These are phyloP conservation scores for Hemisphaericaspora xylofermentans DNA, from an alignment of 1,139 yeast genomes.

Conservation along the genomic window DNA sequence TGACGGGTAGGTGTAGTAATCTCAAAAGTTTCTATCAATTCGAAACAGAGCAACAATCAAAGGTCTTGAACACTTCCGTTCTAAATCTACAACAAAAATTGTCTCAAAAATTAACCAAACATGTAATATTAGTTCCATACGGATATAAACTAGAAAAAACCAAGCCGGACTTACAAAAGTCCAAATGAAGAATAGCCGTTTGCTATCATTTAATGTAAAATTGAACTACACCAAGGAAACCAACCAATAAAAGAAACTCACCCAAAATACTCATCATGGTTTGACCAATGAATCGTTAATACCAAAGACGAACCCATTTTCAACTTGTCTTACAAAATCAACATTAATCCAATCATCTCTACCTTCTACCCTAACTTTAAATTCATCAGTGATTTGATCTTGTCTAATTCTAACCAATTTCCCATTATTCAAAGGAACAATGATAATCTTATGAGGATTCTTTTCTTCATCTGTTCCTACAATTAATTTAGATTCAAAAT, in stretches of 20 bases:
- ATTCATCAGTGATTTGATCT: constrained; percentile 31
- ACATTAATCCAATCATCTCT: constrained; percentile 40
- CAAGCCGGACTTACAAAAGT: too few relatives aligned
- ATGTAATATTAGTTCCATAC: too few relatives aligned
- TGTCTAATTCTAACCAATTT: constrained; percentile 43
- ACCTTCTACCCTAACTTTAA: constrained; percentile 29
- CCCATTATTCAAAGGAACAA: constrained; percentile 39
- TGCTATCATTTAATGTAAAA: neutral
- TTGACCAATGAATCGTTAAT: constrained; percentile 43
- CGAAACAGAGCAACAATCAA: too few relatives aligned
- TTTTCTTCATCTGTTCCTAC: constrained; percentile 15
- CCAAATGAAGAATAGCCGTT: too few relatives aligned
- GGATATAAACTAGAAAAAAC: too few relatives aligned
- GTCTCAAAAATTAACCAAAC: too few relatives aligned
- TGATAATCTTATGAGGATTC: constrained; percentile 18
- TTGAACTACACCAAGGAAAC: constrained; percentile 3
- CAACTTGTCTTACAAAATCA: constrained; percentile 43
- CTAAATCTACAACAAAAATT: too few relatives aligned
- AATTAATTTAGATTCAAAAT: constrained; percentile 21
- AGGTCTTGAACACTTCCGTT: too few relatives aligned
- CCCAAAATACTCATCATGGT: constrained; percentile 13
- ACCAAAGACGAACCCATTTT: constrained; percentile 59
- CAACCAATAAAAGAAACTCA: neutral
- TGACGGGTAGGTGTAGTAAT: too few relatives aligned
- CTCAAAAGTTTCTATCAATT: too few relatives aligned